Conservation (phyloP, 306 rosid species). For the Pyrus communis region DNA sequence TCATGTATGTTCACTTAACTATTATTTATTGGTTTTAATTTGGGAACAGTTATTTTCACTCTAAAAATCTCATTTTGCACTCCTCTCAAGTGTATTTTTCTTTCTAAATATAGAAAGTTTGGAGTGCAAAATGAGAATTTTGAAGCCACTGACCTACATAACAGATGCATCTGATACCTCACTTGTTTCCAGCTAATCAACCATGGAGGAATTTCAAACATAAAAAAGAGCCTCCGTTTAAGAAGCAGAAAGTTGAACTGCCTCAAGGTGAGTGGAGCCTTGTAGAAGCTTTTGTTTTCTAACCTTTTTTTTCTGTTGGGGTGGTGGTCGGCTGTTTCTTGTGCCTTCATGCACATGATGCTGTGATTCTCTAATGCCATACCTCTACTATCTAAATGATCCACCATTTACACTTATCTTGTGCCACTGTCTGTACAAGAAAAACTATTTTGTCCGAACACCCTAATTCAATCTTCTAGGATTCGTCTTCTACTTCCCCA, state of each 20-base stretch:
- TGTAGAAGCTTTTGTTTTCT: constrained; percentile 1
- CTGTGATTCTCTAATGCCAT: neutral
- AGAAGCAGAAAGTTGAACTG: constrained; percentile 69
- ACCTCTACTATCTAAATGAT: neutral
- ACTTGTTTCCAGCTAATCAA: constrained; percentile 47
- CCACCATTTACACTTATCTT: neutral
- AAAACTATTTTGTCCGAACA: neutral
- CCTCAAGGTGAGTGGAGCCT: constrained; percentile 58
- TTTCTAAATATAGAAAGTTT: too few species aligned
- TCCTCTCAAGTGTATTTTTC: too few species aligned
- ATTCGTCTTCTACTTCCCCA: neutral
- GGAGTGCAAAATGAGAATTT: too few species aligned
- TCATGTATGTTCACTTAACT: neutral
- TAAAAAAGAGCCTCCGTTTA: constrained; percentile 72
- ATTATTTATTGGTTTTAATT: neutral
- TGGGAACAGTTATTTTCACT: too few species aligned
- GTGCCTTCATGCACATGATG: neutral
- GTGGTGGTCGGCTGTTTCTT: neutral
- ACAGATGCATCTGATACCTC: constrained; percentile 19
- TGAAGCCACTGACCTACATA: neutral
- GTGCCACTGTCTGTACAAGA: neutral
- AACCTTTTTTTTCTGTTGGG: neutral
- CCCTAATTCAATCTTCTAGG: neutral
- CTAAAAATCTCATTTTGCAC: too few species aligned
- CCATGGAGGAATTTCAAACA: constrained; percentile 58